Conservation (phyloP, 768 basidiomycete genomes). For the Termitomyces bulborhizus region DNA sequence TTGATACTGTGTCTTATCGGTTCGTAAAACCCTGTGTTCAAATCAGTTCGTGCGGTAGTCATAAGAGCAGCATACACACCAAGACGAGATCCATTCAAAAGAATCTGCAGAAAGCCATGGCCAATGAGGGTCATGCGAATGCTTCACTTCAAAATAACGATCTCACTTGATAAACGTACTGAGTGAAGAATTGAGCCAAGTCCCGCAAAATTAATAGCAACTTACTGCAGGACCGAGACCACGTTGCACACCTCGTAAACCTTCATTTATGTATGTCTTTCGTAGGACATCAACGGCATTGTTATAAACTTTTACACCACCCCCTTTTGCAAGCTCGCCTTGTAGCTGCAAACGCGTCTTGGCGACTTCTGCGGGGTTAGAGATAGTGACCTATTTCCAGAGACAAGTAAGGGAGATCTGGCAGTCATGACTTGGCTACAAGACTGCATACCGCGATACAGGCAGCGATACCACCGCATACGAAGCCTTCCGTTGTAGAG, state of each 20-base stretch:
- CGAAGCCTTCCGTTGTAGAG: constrained; percentile 74
- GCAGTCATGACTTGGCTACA: not conserved
- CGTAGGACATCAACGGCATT: constrained; percentile 79
- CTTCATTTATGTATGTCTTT: constrained; percentile 90
- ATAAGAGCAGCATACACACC: constrained; percentile 35
- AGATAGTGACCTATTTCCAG: constrained; percentile 60
- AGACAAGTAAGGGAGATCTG: not conserved
- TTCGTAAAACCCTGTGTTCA: constrained; percentile 81
- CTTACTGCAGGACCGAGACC: constrained; percentile 86
- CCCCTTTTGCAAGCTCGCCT: constrained; percentile 82
- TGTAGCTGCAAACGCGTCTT: constrained; percentile 96
- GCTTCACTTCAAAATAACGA: not conserved
- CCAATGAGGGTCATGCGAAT: constrained; percentile 7
- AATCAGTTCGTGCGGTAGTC: not conserved
- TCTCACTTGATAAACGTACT: constrained; percentile 91
- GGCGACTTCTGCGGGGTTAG: constrained; percentile 78
- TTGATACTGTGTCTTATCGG: constrained; percentile 77
- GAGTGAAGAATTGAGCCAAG: constrained; percentile 14
- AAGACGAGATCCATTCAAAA: constrained; percentile 87
- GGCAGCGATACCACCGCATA: constrained; percentile 88
- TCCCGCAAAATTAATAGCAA: constrained; percentile 6
- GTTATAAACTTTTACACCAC: constrained; percentile 75
- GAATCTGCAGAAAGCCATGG: constrained; percentile 47
- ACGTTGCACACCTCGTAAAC: constrained; percentile 86
- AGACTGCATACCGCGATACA: constrained; percentile 69